These are phyloP conservation scores for Periglandula ipomoeae DNA, from an alignment of 2,329 filamentous ascomycete genomes.

Conservation along the genomic window DNA sequence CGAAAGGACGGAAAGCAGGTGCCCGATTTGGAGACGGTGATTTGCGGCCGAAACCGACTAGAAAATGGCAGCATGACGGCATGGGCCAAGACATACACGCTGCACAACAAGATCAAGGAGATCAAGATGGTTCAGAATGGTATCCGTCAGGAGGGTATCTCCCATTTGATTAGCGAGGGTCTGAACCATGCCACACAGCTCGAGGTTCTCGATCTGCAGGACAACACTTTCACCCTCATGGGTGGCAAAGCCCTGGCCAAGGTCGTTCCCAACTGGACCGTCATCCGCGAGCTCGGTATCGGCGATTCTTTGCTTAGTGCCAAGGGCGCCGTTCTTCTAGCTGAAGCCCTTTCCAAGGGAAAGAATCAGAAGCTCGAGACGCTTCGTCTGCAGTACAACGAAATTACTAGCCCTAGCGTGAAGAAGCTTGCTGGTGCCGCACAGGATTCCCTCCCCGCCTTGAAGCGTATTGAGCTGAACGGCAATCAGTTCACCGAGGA, in stretches of 20 bases:
- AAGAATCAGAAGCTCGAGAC: constrained; percentile 72
- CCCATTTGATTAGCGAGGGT: constrained; percentile 68
- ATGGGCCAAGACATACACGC: constrained; percentile 80
- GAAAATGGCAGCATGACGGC: constrained; percentile 95
- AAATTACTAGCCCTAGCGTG: constrained; percentile 71
- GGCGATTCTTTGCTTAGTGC: constrained; percentile 79
- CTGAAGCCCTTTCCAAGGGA: constrained; percentile 62
- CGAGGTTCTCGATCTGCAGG: constrained; percentile 79
- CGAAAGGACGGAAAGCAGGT: constrained; percentile 62
- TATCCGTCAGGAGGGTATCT: constrained; percentile 88
- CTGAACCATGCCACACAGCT: constrained; percentile 61
- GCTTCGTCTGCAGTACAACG: constrained; percentile 85
- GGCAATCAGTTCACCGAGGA: constrained; percentile 93
- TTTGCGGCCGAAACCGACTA: constrained; percentile 90
- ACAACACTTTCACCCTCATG: constrained; percentile 87
- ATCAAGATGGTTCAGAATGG: constrained; percentile 99
- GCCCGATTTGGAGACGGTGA: constrained; percentile 85
- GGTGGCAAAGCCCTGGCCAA: constrained; percentile 72
- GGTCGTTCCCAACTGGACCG: constrained; percentile 64
- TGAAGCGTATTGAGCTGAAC: constrained; percentile 87
- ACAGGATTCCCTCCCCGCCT: constrained; percentile 57
- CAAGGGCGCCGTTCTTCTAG: constrained; percentile 67
- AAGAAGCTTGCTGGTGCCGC: constrained; percentile 62
- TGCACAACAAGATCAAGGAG: constrained; percentile 71
- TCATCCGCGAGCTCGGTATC: constrained; percentile 74